phyloP scores from a whole-genome alignment of 116 monocot species.

The Cymodocea nodosa region DNA sequence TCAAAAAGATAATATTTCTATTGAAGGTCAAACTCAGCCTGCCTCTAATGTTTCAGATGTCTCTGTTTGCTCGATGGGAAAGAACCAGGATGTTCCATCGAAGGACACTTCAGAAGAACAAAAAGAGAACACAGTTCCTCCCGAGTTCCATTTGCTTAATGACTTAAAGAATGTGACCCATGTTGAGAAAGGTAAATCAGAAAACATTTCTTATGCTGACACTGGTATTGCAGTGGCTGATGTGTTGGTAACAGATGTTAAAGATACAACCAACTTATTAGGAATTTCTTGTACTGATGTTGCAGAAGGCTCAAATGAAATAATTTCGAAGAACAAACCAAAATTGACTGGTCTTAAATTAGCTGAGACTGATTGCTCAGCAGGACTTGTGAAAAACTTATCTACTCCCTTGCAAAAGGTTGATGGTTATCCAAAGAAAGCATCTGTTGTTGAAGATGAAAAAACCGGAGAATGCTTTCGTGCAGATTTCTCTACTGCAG shows the following conservation, averaged over 20 bases:
- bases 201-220: not conserved
- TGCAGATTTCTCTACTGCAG: not conserved
- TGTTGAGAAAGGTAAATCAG: not conserved
- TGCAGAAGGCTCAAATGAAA: slow-evolving; percentile 1
- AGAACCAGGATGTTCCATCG: not conserved
- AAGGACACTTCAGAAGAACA: not conserved
- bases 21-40: not conserved
- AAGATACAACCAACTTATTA: not conserved
- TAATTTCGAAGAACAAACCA: not conserved
- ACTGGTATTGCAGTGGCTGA: not conserved
- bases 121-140: slow-evolving; percentile 1
- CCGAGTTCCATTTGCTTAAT: not conserved
- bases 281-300: not conserved
- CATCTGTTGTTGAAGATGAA: slow-evolving; percentile 1
- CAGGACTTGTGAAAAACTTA: not conserved
- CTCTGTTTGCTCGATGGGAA: not conserved
- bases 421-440: not conserved
- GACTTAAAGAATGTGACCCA: not conserved
- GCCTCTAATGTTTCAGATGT: slow-evolving; percentile 2
- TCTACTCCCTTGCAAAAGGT: not conserved
- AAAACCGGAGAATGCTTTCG: not conserved
- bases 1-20: not conserved
- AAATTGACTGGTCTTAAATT: not conserved
- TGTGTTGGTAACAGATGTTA: not conserved
- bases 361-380: not conserved